These are phyloP conservation scores for Metarhizium sp. DNA, from an alignment of 2,329 filamentous ascomycete species.

Conservation along the genomic window DNA sequence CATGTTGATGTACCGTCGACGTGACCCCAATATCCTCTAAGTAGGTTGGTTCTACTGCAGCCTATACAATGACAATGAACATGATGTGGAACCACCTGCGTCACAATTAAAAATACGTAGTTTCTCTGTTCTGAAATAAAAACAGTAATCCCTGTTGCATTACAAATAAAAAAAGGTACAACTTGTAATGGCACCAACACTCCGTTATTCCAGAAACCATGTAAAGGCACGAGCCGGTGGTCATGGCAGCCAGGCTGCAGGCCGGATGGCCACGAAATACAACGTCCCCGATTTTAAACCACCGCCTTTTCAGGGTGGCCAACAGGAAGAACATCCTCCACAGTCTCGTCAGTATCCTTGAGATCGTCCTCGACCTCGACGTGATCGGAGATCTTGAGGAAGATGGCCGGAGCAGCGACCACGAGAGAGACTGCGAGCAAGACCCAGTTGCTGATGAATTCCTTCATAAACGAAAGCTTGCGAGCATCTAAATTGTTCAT, in stretches of 20 bases:
- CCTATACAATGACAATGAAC: too few relatives aligned
- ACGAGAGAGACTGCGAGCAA: constrained; percentile 65
- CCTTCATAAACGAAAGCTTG: constrained; percentile 50
- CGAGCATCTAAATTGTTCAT: constrained; percentile 25
- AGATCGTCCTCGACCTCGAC: constrained; percentile 74
- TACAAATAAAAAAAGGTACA: neutral
- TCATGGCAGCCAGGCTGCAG: too few relatives aligned
- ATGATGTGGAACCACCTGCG: too few relatives aligned
- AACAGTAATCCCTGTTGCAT: neutral
- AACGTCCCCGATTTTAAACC: neutral
- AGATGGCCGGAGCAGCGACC: constrained; percentile 70
- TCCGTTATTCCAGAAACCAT: neutral
- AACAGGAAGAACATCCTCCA: constrained; percentile 51
- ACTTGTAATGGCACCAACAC: neutral
- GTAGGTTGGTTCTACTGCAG: too few relatives aligned
- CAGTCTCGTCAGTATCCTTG: constrained; percentile 74
- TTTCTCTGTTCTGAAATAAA: too few relatives aligned
- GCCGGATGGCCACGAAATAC: neutral
- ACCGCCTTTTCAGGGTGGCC: constrained; percentile 1
- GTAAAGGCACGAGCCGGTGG: neutral
- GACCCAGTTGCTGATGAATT: constrained; percentile 67
- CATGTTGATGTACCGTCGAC: too few relatives aligned
- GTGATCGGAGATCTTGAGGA: constrained; percentile 72
- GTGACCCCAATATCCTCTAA: too few relatives aligned
- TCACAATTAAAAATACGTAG: too few relatives aligned